A percentile compares a stretch with the other conserved stretches of the same genome.
phyloP scores from a whole-genome alignment of 2,329 filamentous ascomycete genomes.

The Juglanconis sp. region DNA sequence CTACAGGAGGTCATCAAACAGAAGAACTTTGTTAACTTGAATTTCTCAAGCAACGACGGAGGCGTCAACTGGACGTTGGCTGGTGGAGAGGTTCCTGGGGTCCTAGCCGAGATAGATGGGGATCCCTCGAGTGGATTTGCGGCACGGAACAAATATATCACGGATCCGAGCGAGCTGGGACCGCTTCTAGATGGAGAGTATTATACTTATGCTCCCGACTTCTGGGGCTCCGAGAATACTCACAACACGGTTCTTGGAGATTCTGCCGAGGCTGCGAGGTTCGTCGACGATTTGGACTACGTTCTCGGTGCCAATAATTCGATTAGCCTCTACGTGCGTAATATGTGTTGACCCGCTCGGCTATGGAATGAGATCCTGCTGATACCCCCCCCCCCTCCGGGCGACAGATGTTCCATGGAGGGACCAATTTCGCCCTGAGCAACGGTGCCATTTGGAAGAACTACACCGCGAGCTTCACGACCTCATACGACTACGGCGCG shows the following conservation, averaged over 20 bases:
- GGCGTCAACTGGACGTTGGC: conserved; percentile 39
- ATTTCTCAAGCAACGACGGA: conserved; percentile 37
- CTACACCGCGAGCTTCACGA: conserved; percentile 37
- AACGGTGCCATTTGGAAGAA: conserved; percentile 44
- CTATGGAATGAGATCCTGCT: neutral
- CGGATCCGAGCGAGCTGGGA: conserved; percentile 38
- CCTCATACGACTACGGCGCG: conserved; percentile 49
- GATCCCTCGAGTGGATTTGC: conserved; percentile 37
- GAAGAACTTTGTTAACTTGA: neutral
- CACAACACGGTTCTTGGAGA: conserved; percentile 33
- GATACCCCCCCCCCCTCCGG: neutral
- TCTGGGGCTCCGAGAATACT: conserved; percentile 38
- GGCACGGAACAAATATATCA: conserved; percentile 40
- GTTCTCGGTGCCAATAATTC: conserved; percentile 37
- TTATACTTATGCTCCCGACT: conserved; percentile 42
- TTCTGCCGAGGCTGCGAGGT: conserved; percentile 22
- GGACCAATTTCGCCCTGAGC: conserved; percentile 47
- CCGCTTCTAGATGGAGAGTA: conserved; percentile 48
- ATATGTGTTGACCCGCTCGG: neutral
- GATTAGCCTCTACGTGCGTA: conserved; percentile 41
- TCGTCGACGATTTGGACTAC: conserved; percentile 34
- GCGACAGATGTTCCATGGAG: conserved; percentile 46
- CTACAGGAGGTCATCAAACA: too few relatives aligned
- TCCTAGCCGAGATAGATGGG: conserved; percentile 45
- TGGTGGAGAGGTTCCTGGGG: conserved; percentile 40